phyloP scores from a whole-genome alignment of 1,284 basidiomycete species.

The Vanrija sp. region DNA sequence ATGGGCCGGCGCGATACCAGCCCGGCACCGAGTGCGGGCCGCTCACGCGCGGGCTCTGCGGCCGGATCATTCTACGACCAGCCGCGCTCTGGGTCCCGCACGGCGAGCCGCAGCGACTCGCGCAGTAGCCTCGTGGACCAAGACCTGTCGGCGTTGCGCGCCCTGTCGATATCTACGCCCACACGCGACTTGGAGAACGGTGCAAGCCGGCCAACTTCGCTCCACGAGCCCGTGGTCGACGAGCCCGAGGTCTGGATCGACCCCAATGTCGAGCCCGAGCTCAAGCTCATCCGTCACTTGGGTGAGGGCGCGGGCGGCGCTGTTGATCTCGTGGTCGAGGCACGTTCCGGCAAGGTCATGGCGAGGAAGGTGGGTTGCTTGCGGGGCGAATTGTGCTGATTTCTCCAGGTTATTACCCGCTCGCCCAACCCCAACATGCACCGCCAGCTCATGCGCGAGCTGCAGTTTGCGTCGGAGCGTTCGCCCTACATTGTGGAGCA shows the following conservation, averaged over 20 bases:
- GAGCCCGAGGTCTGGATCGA: slow-evolving; percentile 33
- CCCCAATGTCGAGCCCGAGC: slow-evolving; percentile 50
- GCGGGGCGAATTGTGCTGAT: not conserved
- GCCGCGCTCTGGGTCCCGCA: not conserved
- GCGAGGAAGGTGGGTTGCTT: slow-evolving; percentile 67
- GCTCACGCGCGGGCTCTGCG: slow-evolving; percentile 5
- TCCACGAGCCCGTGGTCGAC: not conserved
- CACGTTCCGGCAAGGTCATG: slow-evolving; percentile 66
- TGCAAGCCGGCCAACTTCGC: not conserved
- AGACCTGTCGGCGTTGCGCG: not conserved
- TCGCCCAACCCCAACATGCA: slow-evolving; percentile 79
- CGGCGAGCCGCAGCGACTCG: too few species aligned
- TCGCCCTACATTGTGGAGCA: slow-evolving; percentile 89
- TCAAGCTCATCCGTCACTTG: slow-evolving; percentile 69
- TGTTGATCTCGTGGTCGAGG: slow-evolving; percentile 70
- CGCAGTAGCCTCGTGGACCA: too few species aligned
- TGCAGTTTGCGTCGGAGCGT: slow-evolving; percentile 77
- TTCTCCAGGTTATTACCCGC: slow-evolving; percentile 73
- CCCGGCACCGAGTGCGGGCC: not conserved
- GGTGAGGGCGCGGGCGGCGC: slow-evolving; percentile 96
- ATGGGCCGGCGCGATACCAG: slow-evolving; percentile 19
- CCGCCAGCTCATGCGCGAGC: slow-evolving; percentile 87
- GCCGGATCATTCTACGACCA: not conserved
- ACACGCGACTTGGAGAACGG: not conserved
- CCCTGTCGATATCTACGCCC: not conserved